Conservation (phyloP, 371 early-diverging fungal species). For the Saksenaea vasiformis region DNA sequence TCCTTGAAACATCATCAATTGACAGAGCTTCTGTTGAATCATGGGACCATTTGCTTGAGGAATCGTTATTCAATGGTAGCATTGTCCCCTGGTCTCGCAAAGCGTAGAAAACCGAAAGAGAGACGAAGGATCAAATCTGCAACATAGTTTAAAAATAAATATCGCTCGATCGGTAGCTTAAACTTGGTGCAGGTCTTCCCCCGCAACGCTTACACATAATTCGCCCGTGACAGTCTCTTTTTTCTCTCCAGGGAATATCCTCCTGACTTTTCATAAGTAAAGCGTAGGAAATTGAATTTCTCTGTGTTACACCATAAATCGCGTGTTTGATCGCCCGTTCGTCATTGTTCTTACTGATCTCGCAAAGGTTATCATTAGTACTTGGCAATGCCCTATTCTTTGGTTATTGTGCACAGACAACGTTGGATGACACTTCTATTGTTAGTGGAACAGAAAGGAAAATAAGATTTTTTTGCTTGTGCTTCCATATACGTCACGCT, state of each 20-base stretch:
- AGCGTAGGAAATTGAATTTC: not conserved
- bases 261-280: not conserved
- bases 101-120: conserved; percentile 7
- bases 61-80: not conserved
- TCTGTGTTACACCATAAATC: not conserved
- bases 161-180: conserved; percentile 30
- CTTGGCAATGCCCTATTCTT: not conserved
- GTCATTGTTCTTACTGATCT: not conserved
- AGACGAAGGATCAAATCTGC: conserved; percentile 1
- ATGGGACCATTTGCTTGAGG: not conserved
- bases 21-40: not conserved
- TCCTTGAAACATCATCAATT: conserved; percentile 1
- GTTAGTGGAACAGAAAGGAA: not conserved
- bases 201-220: conserved; percentile 5
- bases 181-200: conserved; percentile 22
- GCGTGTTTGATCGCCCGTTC: conserved; percentile 4
- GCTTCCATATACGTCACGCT: conserved; percentile 5
- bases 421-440: not conserved
- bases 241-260: conserved; percentile 1
- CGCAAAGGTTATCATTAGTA: not conserved
- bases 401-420: conserved; percentile 1
- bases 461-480: conserved; percentile 1
- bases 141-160: conserved; percentile 23
- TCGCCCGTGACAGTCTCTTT: not conserved
- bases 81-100: not conserved